These are phyloP conservation scores for Phalaenopsis hybrid DNA, from an alignment of 116 monocot species.

Conservation along the genomic window DNA sequence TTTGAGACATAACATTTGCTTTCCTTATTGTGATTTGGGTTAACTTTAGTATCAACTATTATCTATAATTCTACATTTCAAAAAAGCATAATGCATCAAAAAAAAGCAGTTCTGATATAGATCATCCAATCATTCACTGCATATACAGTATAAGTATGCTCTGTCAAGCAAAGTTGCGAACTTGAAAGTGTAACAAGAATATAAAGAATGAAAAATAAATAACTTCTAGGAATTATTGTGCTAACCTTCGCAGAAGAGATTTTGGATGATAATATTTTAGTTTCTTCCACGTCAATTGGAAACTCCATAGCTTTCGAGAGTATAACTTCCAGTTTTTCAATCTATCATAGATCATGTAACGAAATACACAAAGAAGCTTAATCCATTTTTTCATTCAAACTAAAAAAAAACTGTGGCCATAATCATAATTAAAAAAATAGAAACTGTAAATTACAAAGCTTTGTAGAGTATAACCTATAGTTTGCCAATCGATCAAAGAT, in stretches of 20 bases:
- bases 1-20: too few relatives aligned
- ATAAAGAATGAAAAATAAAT: neutral
- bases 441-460: too few relatives aligned
- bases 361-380: neutral
- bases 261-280: slow-evolving; percentile 27
- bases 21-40: too few relatives aligned
- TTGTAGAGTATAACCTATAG: too few relatives aligned
- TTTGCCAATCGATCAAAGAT: too few relatives aligned
- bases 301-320: slow-evolving; percentile 30
- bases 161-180: neutral
- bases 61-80: neutral
- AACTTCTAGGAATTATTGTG: neutral
- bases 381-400: neutral
- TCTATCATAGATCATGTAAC: slow-evolving; percentile 9
- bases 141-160: neutral
- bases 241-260: slow-evolving; percentile 64
- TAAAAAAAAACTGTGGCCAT: neutral
- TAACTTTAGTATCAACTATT: neutral
- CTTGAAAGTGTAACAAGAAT: neutral
- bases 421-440: neutral
- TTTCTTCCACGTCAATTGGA: slow-evolving; percentile 48
- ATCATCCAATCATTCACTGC: neutral
- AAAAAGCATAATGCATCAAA: neutral
- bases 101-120: neutral
- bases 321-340: slow-evolving; percentile 55